A percentile compares a stretch with the other conserved stretches of the same genome.
These are phyloP conservation scores for Trematosphaeria pertusa DNA, from an alignment of 2,329 filamentous ascomycete species.

Conservation along the genomic window DNA sequence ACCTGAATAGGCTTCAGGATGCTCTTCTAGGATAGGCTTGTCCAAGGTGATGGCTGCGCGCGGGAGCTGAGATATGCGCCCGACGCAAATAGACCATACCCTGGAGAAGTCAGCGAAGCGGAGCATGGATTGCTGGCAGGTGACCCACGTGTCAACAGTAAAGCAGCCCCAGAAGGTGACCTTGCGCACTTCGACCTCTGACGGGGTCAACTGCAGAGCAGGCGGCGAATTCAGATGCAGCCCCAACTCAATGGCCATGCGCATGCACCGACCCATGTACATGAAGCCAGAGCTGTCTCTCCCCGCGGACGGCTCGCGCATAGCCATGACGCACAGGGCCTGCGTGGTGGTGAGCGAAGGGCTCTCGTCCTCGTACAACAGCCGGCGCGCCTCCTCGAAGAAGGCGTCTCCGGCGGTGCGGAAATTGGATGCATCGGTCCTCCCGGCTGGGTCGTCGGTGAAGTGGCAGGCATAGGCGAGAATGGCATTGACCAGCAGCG, in stretches of 20 bases:
- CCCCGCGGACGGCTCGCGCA: slow-evolving; percentile 75
- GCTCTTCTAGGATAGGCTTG: slow-evolving; percentile 46
- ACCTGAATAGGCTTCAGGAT: slow-evolving; percentile 54
- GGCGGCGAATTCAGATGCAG: slow-evolving; percentile 61
- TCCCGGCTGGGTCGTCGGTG: slow-evolving; percentile 69
- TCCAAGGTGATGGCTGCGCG: slow-evolving; percentile 57
- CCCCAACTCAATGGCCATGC: slow-evolving; percentile 75
- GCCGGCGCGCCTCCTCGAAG: slow-evolving; percentile 70
- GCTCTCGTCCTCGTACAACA: slow-evolving; percentile 65
- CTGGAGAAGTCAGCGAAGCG: slow-evolving; percentile 30
- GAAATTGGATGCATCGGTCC: slow-evolving; percentile 67
- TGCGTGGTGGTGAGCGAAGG: slow-evolving; percentile 74
- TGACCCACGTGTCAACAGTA: slow-evolving; percentile 56
- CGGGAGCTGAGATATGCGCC: slow-evolving; percentile 57
- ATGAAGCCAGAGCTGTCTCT: slow-evolving; percentile 76
- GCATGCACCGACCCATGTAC: slow-evolving; percentile 74
- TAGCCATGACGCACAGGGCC: slow-evolving; percentile 77
- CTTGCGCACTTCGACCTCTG: slow-evolving; percentile 57
- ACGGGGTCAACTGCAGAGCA: slow-evolving; percentile 40
- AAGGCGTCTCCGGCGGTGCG: slow-evolving; percentile 75
- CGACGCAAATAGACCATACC: slow-evolving; percentile 55
- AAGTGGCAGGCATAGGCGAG: slow-evolving; percentile 72
- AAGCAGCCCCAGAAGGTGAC: slow-evolving; percentile 63
- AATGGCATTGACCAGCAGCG: slow-evolving; percentile 70
- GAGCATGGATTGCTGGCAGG: not conserved